Conservation (phyloP, 164 flowering plant species). For the Echeveria elegans region DNA sequence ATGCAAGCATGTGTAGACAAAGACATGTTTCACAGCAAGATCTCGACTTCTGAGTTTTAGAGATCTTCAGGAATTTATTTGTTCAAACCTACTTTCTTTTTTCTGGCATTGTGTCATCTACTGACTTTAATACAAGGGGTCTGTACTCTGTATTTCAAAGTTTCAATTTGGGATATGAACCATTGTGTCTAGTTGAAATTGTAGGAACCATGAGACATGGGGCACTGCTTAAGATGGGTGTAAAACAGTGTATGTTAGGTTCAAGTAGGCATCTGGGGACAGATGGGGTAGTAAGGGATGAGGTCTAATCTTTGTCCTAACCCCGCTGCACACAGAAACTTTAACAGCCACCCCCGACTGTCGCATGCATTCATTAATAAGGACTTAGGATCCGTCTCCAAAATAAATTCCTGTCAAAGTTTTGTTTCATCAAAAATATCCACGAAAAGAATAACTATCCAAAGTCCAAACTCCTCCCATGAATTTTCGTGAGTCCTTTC, state of each 20-base stretch:
- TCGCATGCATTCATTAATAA: too few relatives aligned
- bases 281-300: background rate
- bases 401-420: too few relatives aligned
- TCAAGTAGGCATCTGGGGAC: slow-evolving; percentile 1
- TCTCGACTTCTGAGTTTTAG: background rate
- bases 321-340: background rate
- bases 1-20: background rate
- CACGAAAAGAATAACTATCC: too few relatives aligned
- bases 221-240: background rate
- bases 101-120: background rate
- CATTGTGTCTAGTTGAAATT: background rate
- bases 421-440: too few relatives aligned
- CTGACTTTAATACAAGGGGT: background rate
- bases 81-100: background rate
- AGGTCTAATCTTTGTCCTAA: background rate
- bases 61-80: background rate
- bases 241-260: background rate
- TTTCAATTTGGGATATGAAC: background rate
- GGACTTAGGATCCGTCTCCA: background rate
- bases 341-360: background rate
- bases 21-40: background rate
- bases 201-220: background rate
- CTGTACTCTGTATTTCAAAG: background rate
- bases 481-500: too few relatives aligned
- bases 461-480: too few relatives aligned